These are phyloP conservation scores for Pistacia atlantica DNA, from an alignment of 345 rosid species.

Conservation along the genomic window DNA sequence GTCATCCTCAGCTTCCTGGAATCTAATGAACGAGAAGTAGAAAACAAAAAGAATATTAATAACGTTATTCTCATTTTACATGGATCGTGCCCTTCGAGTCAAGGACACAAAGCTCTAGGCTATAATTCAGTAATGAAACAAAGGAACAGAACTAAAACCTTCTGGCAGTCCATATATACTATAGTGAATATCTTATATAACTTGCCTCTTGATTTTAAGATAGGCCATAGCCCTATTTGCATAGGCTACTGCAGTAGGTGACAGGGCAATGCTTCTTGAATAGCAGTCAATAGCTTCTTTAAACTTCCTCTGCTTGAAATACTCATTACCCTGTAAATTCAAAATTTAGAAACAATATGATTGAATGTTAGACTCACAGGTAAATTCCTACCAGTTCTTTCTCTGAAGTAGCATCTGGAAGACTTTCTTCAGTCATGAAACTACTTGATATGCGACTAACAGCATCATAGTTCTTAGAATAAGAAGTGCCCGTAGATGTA, in stretches of 20 bases:
- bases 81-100: neutral
- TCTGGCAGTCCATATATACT: neutral
- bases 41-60: conserved; percentile 5
- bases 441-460: conserved; percentile 43
- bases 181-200: neutral
- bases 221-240: conserved; percentile 96
- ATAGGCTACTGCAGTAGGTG: conserved; percentile 81
- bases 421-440: conserved; percentile 40
- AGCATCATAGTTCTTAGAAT: conserved; percentile 39
- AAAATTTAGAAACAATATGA: conserved; percentile 4
- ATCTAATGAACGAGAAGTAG: conserved; percentile 41
- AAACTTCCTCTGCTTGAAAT: conserved; percentile 80
- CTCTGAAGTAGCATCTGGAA: conserved; percentile 76
- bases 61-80: neutral
- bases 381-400: conserved; percentile 63
- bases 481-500: conserved; percentile 24
- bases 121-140: neutral
- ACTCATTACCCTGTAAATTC: conserved; percentile 72
- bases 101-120: neutral
- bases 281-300: conserved; percentile 87
- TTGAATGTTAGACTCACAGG: neutral
- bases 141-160: neutral
- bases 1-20: conserved; percentile 82
- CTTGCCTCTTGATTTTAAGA: conserved; percentile 76
- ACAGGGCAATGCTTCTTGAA: conserved; percentile 85